These are phyloP conservation scores for Suillus sp. DNA, from an alignment of 768 basidiomycete genomes.

Conservation along the genomic window DNA sequence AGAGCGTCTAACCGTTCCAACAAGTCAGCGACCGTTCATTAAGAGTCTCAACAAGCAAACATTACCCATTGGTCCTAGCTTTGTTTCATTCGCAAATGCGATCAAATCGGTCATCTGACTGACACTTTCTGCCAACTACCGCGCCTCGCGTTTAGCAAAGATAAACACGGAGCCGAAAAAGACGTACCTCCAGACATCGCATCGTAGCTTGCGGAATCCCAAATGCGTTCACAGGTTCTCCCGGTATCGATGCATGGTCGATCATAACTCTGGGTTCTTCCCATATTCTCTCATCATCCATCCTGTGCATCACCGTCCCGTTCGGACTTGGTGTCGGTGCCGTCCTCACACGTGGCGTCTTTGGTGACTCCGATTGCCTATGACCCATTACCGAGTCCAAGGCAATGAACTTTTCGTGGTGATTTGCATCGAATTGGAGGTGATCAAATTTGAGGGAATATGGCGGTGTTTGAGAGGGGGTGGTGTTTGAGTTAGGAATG, in stretches of 20 bases:
- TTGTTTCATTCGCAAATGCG: conserved; percentile 53
- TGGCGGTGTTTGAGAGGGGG: conserved; percentile 23
- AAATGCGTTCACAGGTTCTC: conserved; percentile 85
- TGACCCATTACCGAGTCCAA: conserved; percentile 60
- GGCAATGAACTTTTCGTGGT: conserved; percentile 74
- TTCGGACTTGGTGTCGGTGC: conserved; percentile 38
- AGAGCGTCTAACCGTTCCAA: conserved; percentile 44
- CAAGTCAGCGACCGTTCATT: conserved; percentile 25
- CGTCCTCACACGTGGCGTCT: conserved; percentile 37
- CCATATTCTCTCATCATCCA: conserved; percentile 62
- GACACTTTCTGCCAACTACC: conserved; percentile 78
- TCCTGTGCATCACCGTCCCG: conserved; percentile 27
- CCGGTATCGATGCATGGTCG: conserved; percentile 67
- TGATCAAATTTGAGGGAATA: conserved; percentile 66
- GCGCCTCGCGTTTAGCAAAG: conserved; percentile 14
- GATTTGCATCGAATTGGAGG: conserved; percentile 71
- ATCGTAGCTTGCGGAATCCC: conserved; percentile 89
- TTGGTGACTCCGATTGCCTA: conserved; percentile 46
- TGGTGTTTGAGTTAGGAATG: conserved; percentile 27
- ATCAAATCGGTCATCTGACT: conserved; percentile 81
- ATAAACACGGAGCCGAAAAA: conserved; percentile 6
- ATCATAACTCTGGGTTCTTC: conserved; percentile 67
- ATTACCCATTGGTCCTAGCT: conserved; percentile 67
- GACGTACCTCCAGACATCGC: conserved; percentile 78
- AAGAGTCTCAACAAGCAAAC: conserved; percentile 34